Evolutionary conservation across 2,329 filamentous ascomycete species (phyloP).

Genomic region (Sarocladiaceae sp.): DNA sequence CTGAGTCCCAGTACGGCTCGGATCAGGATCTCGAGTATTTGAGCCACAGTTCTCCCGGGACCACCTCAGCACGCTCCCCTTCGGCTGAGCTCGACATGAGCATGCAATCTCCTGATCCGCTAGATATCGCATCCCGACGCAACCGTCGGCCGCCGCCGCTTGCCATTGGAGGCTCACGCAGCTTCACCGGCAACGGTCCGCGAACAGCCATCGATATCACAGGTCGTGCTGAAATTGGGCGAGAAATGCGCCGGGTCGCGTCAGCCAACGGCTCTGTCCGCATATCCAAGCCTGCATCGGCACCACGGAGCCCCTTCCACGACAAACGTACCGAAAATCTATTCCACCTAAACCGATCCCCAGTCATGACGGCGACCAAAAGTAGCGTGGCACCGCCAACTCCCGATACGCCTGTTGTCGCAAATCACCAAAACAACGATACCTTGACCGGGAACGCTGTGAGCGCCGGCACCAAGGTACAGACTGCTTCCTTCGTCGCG

Average conservation of each 20-base stretch:
- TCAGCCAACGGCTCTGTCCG: slow-evolving; percentile 39
- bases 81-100: slow-evolving; percentile 14
- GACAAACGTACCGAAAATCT: slow-evolving; percentile 40
- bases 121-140: slow-evolving; percentile 49
- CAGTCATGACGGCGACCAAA: slow-evolving; percentile 30
- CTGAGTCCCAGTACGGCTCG: slow-evolving; percentile 18
- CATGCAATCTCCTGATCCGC: slow-evolving; percentile 42
- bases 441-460: slow-evolving; percentile 22
- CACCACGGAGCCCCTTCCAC: slow-evolving; percentile 31
- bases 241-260: slow-evolving; percentile 47
- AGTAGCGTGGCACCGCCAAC: slow-evolving; percentile 41
- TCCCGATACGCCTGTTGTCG: slow-evolving; percentile 40
- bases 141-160: slow-evolving; percentile 39
- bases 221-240: slow-evolving; percentile 36
- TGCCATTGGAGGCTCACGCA: slow-evolving; percentile 36
- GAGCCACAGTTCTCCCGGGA: slow-evolving; percentile 8
- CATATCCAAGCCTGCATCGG: slow-evolving; percentile 24
- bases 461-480: slow-evolving; percentile 27
- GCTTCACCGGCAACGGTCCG: slow-evolving; percentile 34
- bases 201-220: slow-evolving; percentile 42
- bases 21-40: slow-evolving; percentile 6
- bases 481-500: slow-evolving; percentile 7
- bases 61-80: slow-evolving; percentile 2
- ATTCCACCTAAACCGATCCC: slow-evolving; percentile 36
- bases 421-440: slow-evolving; percentile 32